A percentile compares a stretch with the other conserved stretches of the same genome.
These are phyloP conservation scores for Dichotomopilus funicola DNA, from an alignment of 2,329 filamentous ascomycete species.

Conservation along the genomic window DNA sequence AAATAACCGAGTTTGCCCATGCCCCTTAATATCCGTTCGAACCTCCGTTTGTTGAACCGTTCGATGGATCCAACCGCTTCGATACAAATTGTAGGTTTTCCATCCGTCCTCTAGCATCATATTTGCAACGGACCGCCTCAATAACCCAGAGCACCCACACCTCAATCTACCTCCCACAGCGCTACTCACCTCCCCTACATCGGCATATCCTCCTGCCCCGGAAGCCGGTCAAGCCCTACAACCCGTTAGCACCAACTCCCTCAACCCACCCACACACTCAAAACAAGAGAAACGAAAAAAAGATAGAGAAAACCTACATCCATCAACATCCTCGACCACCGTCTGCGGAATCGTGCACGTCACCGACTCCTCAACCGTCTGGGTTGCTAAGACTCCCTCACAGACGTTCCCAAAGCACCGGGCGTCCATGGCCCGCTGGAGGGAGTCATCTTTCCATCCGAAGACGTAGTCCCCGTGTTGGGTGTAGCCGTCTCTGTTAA, in stretches of 20 bases:
- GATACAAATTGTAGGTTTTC: no score
- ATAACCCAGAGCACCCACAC: no score
- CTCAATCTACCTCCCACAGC: no score
- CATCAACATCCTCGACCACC: constrained; percentile 14
- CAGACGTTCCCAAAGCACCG: constrained; percentile 12
- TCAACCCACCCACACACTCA: not conserved
- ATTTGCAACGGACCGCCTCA: no score
- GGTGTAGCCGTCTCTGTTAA: constrained; percentile 24
- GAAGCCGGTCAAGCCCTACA: not conserved
- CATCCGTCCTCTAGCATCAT: no score
- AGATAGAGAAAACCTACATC: constrained; percentile 19
- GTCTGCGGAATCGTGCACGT: constrained; percentile 10
- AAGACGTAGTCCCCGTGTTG: constrained; percentile 18
- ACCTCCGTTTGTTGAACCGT: no score
- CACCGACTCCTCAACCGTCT: constrained; percentile 15
- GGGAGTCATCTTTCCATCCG: constrained; percentile 8
- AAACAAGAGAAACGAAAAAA: not conserved
- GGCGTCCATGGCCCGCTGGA: constrained; percentile 15
- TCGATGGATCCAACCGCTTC: no score
- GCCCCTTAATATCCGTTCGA: no score
- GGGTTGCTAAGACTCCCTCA: constrained; percentile 3
- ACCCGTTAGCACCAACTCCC: not conserved
- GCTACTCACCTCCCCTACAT: no score
- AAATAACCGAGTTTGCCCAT: no score
- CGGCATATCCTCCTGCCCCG: not conserved